Base-by-base conservation (phyloP, 768 basidiomycete species). In the Baorangia bicolor region DNA sequence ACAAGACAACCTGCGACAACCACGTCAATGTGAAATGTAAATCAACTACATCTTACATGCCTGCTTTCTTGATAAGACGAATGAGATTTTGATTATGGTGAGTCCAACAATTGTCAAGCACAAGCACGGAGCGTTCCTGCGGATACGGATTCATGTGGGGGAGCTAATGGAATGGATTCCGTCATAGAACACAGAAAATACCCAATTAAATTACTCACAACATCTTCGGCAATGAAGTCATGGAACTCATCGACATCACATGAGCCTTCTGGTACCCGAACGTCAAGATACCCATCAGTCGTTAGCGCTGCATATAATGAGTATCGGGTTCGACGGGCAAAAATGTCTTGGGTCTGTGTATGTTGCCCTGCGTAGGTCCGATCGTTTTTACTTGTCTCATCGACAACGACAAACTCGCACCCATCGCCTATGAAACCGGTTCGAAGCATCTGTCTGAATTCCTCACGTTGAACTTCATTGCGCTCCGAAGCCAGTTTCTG, bases 241-340 rank as follows among this genome's bases (percentile, higher is more conserved):
- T 65, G 67, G 51, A 77, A 77, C 34, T 66, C 62, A 2, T 58
- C 54, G 2, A 60, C 59, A 62, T 75, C 62, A 39, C 75, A 60
- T 5, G 74, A 75, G 27, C 74, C 76, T 25, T 61, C 57, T 20
- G 76, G 63, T 3, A 64, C 59, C 1, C 51, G 57, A 5, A 49
- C 35, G 5, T 42, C 23, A 5, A 57, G 16, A 5, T 49, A 53
- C 4, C 41, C 56, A 7, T 57, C 56, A 0, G 57, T 42, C 2
- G 68, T 73, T 28, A 78, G 44, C 7, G 74, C 76, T 6, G 72
- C 68, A 25, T 75, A 56, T 23, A 77, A 53, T 23, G 64, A 70
- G 47, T 72, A 78, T 7, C 59, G 59, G 2, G 65, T 56, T 13
- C 75, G 71, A 12, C 62, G 57, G 28, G 64, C 55, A 56, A 75